These are phyloP conservation scores for Coemansia sp. DNA, from an alignment of 192 early-diverging fungal species.

Conservation along the genomic window DNA sequence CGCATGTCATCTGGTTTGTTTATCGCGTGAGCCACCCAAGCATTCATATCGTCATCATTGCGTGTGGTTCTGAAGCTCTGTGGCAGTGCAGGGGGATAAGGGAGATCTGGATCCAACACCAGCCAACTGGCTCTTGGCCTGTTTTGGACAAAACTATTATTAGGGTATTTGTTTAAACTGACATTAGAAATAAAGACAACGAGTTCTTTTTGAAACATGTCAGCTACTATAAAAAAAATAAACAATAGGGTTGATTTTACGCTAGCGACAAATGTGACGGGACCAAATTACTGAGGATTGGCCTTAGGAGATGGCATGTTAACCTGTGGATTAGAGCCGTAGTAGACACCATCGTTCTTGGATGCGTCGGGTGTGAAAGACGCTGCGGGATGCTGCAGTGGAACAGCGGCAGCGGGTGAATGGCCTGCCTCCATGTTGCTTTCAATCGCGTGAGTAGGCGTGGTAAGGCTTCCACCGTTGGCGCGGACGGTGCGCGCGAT, in stretches of 20 bases:
- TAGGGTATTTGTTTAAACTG: not conserved
- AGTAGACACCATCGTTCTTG: slow-evolving; percentile 29
- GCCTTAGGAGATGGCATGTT: slow-evolving; percentile 30
- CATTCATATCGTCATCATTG: not conserved
- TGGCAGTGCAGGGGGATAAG: not conserved
- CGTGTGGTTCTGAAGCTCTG: not conserved
- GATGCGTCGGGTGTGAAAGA: slow-evolving; percentile 17
- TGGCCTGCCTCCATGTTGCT: slow-evolving; percentile 11
- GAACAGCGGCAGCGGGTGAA: slow-evolving; percentile 8
- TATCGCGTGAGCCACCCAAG: not conserved
- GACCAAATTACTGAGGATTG: not conserved
- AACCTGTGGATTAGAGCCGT: slow-evolving; percentile 36
- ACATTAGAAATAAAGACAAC: not conserved
- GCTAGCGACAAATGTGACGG: not conserved
- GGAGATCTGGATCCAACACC: not conserved
- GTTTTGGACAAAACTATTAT: not conserved
- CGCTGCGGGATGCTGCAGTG: slow-evolving; percentile 18
- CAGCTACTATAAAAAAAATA: slow-evolving; percentile 5
- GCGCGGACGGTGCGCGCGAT: slow-evolving; percentile 21
- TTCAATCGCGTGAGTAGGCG: slow-evolving; percentile 24
- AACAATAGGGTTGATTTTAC: slow-evolving; percentile 8
- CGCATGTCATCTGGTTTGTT: not conserved
- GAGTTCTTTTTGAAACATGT: not conserved
- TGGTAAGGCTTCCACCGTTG: slow-evolving; percentile 22
- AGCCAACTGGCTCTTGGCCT: not conserved